Evolutionary conservation across 345 rosid genomes (phyloP).

Genomic region (Litchi chinensis): DNA sequence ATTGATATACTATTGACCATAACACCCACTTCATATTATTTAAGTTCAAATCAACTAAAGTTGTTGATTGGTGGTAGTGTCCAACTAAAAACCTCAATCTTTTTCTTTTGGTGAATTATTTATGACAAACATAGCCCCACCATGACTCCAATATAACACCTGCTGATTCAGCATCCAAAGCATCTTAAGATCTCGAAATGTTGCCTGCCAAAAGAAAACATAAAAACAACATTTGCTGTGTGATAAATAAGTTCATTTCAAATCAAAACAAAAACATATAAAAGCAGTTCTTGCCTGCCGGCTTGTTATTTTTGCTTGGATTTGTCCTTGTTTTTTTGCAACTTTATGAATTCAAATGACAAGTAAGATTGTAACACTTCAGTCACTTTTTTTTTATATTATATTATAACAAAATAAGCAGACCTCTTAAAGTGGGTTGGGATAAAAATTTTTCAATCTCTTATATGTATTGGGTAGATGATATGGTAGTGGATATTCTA

Average conservation of each 20-base stretch:
- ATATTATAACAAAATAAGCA: too few relatives aligned
- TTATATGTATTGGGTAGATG: too few relatives aligned
- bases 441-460: not conserved
- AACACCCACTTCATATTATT: slow-evolving; percentile 1
- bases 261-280: not conserved
- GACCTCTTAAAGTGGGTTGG: not conserved
- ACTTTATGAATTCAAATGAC: slow-evolving; percentile 1
- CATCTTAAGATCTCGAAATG: not conserved
- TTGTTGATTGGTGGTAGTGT: not conserved
- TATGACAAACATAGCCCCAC: not conserved
- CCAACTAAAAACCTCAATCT: not conserved
- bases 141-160: slow-evolving; percentile 1
- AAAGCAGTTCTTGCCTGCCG: not conserved
- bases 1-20: slow-evolving; percentile 21
- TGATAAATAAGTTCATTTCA: not conserved
- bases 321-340: not conserved
- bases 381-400: not conserved
- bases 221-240: not conserved
- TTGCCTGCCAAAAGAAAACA: slow-evolving; percentile 18
- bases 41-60: not conserved
- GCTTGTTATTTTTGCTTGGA: not conserved
- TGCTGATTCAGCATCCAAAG: slow-evolving; percentile 13
- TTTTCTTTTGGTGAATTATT: not conserved
- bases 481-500: too few relatives aligned
- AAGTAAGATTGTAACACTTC: not conserved